Evolutionary conservation across 495 filamentous ascomycete genomes (phyloP).

Genomic region (Neurospora intermedia): DNA sequence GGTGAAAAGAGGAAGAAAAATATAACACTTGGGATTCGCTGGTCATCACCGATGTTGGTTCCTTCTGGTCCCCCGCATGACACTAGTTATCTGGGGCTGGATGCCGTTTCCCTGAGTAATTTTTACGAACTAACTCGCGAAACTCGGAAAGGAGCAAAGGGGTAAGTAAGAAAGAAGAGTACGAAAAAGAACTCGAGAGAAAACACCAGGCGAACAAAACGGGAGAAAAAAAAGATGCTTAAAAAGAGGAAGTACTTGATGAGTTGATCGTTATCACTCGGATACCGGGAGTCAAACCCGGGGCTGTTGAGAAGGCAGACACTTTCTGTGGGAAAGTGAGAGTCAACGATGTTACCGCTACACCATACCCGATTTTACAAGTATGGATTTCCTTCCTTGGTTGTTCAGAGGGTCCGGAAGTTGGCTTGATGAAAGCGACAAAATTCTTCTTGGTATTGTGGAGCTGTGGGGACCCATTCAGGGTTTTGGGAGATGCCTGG

Average conservation of each 20-base stretch:
- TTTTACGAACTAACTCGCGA: too few relatives aligned
- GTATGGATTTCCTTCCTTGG: neutral
- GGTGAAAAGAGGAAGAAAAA: too few relatives aligned
- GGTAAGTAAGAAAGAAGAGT: too few relatives aligned
- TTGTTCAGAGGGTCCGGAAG: neutral
- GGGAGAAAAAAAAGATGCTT: neutral
- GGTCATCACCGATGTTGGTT: too few relatives aligned
- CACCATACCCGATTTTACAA: neutral
- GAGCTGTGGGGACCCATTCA: neutral
- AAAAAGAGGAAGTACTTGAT: neutral
- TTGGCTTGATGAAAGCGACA: neutral
- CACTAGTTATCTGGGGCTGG: too few relatives aligned
- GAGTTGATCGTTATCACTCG: neutral
- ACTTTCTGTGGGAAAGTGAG: neutral
- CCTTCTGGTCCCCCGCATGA: too few relatives aligned
- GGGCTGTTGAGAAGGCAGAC: neutral
- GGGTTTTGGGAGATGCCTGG: neutral
- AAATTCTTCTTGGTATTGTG: neutral
- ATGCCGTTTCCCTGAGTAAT: too few relatives aligned
- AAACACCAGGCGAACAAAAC: too few relatives aligned
- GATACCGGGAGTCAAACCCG: neutral
- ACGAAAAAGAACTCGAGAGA: too few relatives aligned
- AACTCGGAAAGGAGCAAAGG: too few relatives aligned
- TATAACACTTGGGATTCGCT: too few relatives aligned
- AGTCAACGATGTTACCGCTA: neutral